A percentile compares a stretch with the other conserved stretches of the same genome.
Conservation (phyloP, 2,329 filamentous ascomycete genomes). For the Pyrenochaeta sp. region DNA sequence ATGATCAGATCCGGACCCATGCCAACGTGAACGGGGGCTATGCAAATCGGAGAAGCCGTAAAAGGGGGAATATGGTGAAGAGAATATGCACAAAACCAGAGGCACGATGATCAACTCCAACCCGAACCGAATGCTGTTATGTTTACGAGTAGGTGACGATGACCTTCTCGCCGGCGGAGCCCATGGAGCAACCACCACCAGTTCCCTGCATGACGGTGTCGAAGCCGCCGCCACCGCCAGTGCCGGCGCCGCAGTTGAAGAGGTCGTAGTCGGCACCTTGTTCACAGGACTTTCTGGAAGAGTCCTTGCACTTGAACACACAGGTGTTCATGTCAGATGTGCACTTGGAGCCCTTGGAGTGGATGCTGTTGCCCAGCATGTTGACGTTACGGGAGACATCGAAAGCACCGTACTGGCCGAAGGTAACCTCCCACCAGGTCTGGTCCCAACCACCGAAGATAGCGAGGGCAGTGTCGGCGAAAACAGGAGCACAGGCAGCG, state of each 20-base stretch:
- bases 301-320: constrained; percentile 52
- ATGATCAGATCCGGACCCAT: constrained; percentile 24
- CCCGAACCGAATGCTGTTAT: constrained; percentile 5
- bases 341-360: constrained; percentile 50
- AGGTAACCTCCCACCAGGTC: constrained; percentile 57
- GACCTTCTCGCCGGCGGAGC: constrained; percentile 31
- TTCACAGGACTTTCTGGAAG: constrained; percentile 40
- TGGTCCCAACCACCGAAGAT: constrained; percentile 51
- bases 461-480: constrained; percentile 42
- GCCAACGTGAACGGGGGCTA: constrained; percentile 17
- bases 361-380: constrained; percentile 53
- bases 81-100: constrained; percentile 22
- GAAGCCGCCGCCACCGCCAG: constrained; percentile 38
- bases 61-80: constrained; percentile 28
- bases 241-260: constrained; percentile 41
- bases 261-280: constrained; percentile 49
- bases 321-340: constrained; percentile 52
- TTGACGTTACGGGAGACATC: constrained; percentile 56
- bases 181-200: constrained; percentile 45
- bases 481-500: constrained; percentile 52
- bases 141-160: constrained; percentile 33
- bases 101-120: constrained; percentile 21
- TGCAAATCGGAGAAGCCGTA: constrained; percentile 23
- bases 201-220: constrained; percentile 34
- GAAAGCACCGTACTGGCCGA: constrained; percentile 48